Evolutionary conservation across 305 asterid species (phyloP), one percentile per base, ranked within the genome.

Genomic region (Fraxinus velutina): DNA sequence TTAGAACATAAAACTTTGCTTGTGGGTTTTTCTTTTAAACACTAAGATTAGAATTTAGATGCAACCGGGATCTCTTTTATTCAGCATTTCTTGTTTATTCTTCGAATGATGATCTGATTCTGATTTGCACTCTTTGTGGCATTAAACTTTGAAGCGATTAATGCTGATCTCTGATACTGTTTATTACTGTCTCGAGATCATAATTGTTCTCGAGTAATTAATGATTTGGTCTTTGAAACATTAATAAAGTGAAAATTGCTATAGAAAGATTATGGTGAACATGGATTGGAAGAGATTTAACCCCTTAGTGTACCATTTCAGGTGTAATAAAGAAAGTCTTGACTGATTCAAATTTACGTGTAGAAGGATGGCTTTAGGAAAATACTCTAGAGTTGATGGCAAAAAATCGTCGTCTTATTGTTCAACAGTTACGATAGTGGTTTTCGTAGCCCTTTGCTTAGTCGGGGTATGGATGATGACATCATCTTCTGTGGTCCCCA

Each of bases 401-500:
- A 85, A 92, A 87, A 94, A 94, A 87, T 83, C 98, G 0, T 88
- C 95, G 1, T 86, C 94, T 85, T 93, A 87, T 83, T 92, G 97
- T 79, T 94, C 97, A 62, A 89, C 96, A 0, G 93, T 90, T 73
- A 88, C 91, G 0, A 85, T 94, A 78, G 93, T 91, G 70, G 94
- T 92, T 27, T 92, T 94, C 30, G 96, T 93, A 73, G 96, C 97
- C 84, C 91, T 94, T 79, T 92, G 97, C 83, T 80, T 94, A 66
- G 93, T 91, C 33, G 98, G 97, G 78, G 91, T 94, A 82, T 94
- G 98, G 98, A 91, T 94, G 98, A 90, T 91, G 97, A 91, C 92
- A 13, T 93, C 98, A 13, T 86, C 97, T 0, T 83, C 97, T 0
- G 93, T 93, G 22, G 97, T 86, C 78, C 97, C 97, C 71, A 90